Conservation (phyloP, 345 rosid genomes). For the Pelargonium nanum region DNA sequence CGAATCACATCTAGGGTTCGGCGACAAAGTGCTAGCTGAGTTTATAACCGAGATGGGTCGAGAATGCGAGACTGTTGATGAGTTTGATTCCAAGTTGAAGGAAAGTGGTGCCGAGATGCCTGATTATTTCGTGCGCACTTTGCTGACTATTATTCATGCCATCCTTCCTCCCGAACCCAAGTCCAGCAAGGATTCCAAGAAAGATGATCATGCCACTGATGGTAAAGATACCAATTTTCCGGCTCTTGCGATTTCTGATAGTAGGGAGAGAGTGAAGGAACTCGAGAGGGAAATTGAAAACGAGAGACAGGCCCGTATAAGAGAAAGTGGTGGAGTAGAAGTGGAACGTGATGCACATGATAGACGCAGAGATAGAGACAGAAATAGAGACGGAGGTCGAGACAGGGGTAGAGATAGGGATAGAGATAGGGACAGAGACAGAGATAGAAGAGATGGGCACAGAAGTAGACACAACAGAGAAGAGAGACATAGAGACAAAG, state of each 20-base stretch:
- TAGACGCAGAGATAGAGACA: not conserved
- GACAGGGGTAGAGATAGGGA: constrained; percentile 18
- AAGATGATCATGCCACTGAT: constrained; percentile 20
- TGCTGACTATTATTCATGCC: constrained; percentile 69
- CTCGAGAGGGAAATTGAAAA: constrained; percentile 50
- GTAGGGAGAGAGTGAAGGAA: constrained; percentile 57
- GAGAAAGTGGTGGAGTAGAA: constrained; percentile 8
- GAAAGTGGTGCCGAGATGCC: constrained; percentile 78
- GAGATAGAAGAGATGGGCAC: constrained; percentile 12
- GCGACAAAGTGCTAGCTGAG: constrained; percentile 67
- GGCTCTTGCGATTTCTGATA: constrained; percentile 58
- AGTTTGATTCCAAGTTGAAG: constrained; percentile 62
- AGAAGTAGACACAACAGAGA: constrained; percentile 17
- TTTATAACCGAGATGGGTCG: constrained; percentile 66
- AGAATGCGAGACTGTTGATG: constrained; percentile 47
- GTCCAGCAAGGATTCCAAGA: constrained; percentile 24
- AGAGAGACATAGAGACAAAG: constrained; percentile 6
- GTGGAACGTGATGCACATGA: not conserved
- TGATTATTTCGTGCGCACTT: constrained; percentile 73
- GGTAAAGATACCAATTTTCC: constrained; percentile 40
- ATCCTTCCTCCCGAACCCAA: constrained; percentile 57
- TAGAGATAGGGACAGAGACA: constrained; percentile 14
- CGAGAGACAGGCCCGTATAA: constrained; percentile 32
- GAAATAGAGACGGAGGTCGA: constrained; percentile 12
- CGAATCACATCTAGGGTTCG: constrained; percentile 68